A percentile compares a stretch with the other conserved stretches of the same genome.
Conservation (phyloP, 1,284 basidiomycete species). For the Papiliotrema laurentii region DNA sequence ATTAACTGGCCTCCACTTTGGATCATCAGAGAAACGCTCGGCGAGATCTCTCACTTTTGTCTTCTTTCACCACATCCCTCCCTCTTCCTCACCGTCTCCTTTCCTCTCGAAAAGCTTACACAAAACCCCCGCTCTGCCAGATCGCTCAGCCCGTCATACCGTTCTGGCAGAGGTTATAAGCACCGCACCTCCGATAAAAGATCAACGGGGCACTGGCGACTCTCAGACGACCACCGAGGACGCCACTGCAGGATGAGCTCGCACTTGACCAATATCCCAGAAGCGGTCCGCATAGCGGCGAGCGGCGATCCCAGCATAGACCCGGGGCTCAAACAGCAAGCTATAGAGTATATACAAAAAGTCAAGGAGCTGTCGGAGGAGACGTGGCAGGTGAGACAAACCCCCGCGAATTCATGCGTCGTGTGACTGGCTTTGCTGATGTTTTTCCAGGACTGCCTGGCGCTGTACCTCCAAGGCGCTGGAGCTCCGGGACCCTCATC, state of each 20-base stretch:
- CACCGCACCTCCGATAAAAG: no score
- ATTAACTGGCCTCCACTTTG: no score
- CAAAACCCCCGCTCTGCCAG: not conserved
- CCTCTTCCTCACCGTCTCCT: no score
- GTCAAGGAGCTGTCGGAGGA: conserved; percentile 46
- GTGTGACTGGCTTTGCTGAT: not conserved
- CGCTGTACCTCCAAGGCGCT: conserved; percentile 49
- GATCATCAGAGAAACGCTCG: no score
- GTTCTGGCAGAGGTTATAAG: not conserved
- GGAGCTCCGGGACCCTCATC: conserved; percentile 35
- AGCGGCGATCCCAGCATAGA: conserved; percentile 35
- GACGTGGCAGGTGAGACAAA: conserved; percentile 47
- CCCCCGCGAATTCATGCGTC: not conserved
- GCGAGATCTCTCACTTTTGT: no score
- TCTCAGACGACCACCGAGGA: not conserved
- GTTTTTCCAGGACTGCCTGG: conserved; percentile 40
- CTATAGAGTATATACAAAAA: conserved; percentile 45
- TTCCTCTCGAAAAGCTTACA: no score
- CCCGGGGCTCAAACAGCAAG: conserved; percentile 41
- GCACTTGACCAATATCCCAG: conserved; percentile 45
- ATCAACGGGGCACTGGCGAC: no score
- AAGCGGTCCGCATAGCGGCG: conserved; percentile 47
- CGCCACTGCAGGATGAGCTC: conserved; percentile 17
- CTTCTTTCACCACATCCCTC: no score
- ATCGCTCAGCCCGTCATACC: not conserved